Evolutionary conservation across 768 basidiomycete genomes (phyloP), one percentile per base, ranked within the genome.

Genomic region (button mushroom (Agaricus bisporus)): DNA sequence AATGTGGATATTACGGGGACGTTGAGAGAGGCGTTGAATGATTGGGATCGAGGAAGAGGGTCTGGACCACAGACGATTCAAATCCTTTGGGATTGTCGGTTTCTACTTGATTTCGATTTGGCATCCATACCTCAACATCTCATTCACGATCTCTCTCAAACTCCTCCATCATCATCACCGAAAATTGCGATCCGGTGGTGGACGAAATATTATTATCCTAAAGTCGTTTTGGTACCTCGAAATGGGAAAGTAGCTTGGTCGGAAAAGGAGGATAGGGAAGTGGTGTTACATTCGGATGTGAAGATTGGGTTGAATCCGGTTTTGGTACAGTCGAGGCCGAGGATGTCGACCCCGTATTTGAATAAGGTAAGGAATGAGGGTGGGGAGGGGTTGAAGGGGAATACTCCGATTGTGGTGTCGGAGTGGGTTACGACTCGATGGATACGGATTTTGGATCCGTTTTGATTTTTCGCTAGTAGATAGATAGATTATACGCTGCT

Each of bases 41-140:
- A 48, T 3, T 59, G 61, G 62, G 58, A 55, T 46, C 44, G 36
- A 20, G 46, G 49, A 2, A 48, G 35, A 47, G 63, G 39, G 50
- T 51, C 43, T 39, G 64, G 46, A 9, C 54, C 60, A 36, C 51
- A 60, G 2, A 53, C 51, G 9, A 43, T 74, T 12, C 68, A 76
- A 20, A 46, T 83, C 11, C 67, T 89, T 26, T 88, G 79, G 61
- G 88, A 91, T 63, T 73, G 73, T 58, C 82, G 88, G 5, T 91
- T 86, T 64, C 59, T 80, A 3, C 47, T 90, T 41, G 61, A 60
- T 17, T 71, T 88, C 58, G 56, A 77, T 53, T 60, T 79, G 12
- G 58, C 59, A 32, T 68, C 60, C 39, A 72, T 83, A 18, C 82
- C 83, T 1, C 18, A 51, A 1, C 43, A 64, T 7, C 35, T 85